Evolutionary conservation across 1,139 yeast genomes (phyloP), one percentile per base, ranked within the genome.

Genomic region (Candida sanyaensis): DNA sequence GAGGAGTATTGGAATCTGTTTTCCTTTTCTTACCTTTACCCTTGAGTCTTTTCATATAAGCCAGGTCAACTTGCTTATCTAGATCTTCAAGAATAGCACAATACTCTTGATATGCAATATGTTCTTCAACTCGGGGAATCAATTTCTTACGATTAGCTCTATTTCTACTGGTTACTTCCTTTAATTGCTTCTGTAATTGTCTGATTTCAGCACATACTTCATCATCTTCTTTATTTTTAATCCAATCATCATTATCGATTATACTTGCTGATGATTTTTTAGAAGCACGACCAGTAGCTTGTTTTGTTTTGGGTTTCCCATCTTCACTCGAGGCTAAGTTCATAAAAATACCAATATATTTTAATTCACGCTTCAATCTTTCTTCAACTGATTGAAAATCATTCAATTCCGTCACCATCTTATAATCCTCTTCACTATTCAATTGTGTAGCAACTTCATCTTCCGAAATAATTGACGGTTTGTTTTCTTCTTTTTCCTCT

Each of bases 1-100:
- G 77, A 2, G 75, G 71, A 12, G 70, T 63, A 7, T 64, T 59
- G 6, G 60, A 53, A 42, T 68, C 72, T 48, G 80, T 79, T 71
- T 86, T 88, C 71, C 87, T 86, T 67, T 87, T 88, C 66, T 86
- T 86, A 54, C 86, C 87, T 50, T 90, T 87, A n/a, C 85, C 90
- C 58, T 92, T 83, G 51, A 88, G 79, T 50, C 97, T 77, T 65
- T 92, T 88, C 58, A 88, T 73, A 62, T 91, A 93, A 10, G 96
- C 93, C 66, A 90, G 98, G 64, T 95, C 99, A 27, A 93, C 93
- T 66, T 95, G 99, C 63, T 92, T 93, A 64, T 95, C 97, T 56
- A 95, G 75, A 62, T 93, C 98, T 49, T 93, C 98, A 52, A 92
- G 68, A 47, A 95, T 91, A 11, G 95, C 88, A 48, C 85, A 75